Evolutionary conservation across 192 early-diverging fungal genomes (phyloP).

Genomic region (Rhizoclosmatium globosum): DNA sequence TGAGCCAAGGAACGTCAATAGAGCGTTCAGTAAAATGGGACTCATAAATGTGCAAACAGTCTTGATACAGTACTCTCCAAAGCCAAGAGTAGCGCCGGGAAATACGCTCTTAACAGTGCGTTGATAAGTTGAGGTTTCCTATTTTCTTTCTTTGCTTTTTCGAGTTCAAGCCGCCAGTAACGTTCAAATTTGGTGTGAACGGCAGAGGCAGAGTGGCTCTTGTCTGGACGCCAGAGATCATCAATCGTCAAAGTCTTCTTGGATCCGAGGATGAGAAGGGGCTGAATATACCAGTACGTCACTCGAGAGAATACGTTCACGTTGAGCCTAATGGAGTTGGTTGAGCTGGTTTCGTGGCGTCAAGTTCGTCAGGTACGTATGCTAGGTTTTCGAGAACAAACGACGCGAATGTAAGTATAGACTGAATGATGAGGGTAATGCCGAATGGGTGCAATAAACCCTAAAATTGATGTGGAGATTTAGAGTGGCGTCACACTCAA

Average conservation of each 20-base stretch:
- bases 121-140: conserved; percentile 20
- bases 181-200: conserved; percentile 23
- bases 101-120: conserved; percentile 30
- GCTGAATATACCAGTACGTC: conserved; percentile 43
- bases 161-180: conserved; percentile 19
- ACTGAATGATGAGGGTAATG: too few relatives aligned
- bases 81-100: conserved; percentile 5
- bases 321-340: too few relatives aligned
- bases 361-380: too few relatives aligned
- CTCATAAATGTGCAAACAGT: conserved; percentile 32
- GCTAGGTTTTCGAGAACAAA: too few relatives aligned
- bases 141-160: not conserved
- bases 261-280: conserved; percentile 25
- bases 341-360: too few relatives aligned
- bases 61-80: conserved; percentile 25
- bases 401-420: too few relatives aligned
- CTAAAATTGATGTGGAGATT: too few relatives aligned
- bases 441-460: too few relatives aligned
- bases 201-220: conserved; percentile 18
- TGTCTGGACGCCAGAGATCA: conserved; percentile 42
- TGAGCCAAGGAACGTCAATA: conserved; percentile 21
- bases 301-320: conserved; percentile 29
- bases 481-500: too few relatives aligned
- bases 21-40: conserved; percentile 21
- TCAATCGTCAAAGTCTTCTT: conserved; percentile 19